phyloP scores from a whole-genome alignment of 495 filamentous ascomycete species.

The Friedmanniomyces endolithicus region DNA sequence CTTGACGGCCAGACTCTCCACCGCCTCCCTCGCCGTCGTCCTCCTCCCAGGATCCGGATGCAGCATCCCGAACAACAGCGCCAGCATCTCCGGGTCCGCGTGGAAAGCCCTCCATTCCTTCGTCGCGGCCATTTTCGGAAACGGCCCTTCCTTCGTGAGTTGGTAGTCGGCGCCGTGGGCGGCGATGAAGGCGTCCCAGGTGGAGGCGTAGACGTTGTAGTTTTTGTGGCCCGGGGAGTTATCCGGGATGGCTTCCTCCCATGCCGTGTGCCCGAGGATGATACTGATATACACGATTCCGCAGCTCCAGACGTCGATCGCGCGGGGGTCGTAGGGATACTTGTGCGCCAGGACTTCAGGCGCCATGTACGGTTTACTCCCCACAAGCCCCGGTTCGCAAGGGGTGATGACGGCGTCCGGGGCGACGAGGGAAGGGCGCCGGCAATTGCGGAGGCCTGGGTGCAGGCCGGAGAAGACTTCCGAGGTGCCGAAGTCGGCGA shows the following conservation, averaged over 20 bases:
- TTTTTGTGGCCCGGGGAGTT: constrained; percentile 22
- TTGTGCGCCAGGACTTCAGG: constrained; percentile 58
- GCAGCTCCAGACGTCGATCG: constrained; percentile 67
- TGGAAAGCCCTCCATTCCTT: constrained; percentile 33
- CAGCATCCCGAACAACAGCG: constrained; percentile 61
- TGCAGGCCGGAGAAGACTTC: constrained; percentile 65
- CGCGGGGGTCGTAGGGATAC: constrained; percentile 59
- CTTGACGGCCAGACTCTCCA: constrained; percentile 52
- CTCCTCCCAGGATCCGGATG: constrained; percentile 57
- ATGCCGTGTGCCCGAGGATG: constrained; percentile 50
- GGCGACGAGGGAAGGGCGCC: constrained; percentile 5
- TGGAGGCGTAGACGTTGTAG: constrained; percentile 47
- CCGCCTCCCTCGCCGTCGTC: constrained; percentile 47
- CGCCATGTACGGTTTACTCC: constrained; percentile 64
- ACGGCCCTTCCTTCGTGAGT: constrained; percentile 32
- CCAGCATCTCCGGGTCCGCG: constrained; percentile 41
- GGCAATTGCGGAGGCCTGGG: constrained; percentile 47
- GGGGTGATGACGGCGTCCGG: constrained; percentile 45
- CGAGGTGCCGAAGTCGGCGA: constrained; percentile 69
- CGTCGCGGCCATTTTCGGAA: constrained; percentile 36
- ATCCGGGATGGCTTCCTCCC: constrained; percentile 43
- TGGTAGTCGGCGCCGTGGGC: constrained; percentile 36
- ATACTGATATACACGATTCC: constrained; percentile 62
- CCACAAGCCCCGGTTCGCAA: constrained; percentile 60
- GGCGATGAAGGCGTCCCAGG: constrained; percentile 49